Conservation (phyloP, 495 filamentous ascomycete genomes). For the Xylaria telfairii region DNA sequence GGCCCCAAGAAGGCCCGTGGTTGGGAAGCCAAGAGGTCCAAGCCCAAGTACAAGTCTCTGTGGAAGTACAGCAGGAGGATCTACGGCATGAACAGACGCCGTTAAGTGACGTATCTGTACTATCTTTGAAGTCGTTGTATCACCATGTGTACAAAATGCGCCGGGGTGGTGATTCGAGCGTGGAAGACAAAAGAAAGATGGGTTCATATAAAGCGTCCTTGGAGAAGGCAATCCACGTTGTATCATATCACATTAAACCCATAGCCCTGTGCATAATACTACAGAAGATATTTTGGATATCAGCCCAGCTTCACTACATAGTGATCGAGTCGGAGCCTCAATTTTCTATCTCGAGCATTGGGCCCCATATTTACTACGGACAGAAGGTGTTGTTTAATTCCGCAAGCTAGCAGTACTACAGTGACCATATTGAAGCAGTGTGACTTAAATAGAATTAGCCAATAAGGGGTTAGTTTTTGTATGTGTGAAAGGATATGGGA, state of each 20-base stretch:
- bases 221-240: constrained; percentile 16
- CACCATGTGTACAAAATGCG: constrained; percentile 26
- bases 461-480: too few species aligned
- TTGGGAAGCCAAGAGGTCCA: constrained; percentile 63
- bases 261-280: constrained; percentile 14
- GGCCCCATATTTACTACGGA: neutral
- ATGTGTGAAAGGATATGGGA: too few species aligned
- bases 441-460: too few species aligned
- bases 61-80: constrained; percentile 61
- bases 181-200: neutral
- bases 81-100: constrained; percentile 33
- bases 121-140: constrained; percentile 2
- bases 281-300: constrained; percentile 3
- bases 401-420: neutral
- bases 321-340: neutral
- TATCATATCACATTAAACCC: constrained; percentile 22
- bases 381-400: neutral
- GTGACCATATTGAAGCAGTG: neutral
- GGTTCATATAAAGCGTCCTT: neutral
- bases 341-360: neutral
- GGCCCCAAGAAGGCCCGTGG: constrained; percentile 56
- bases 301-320: neutral
- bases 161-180: neutral
- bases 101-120: constrained; percentile 20
- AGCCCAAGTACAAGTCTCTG: constrained; percentile 59